Evolutionary conservation across 352 stramenopile genomes (phyloP).

Genomic region (Pythium rhizo-oryzae): DNA sequence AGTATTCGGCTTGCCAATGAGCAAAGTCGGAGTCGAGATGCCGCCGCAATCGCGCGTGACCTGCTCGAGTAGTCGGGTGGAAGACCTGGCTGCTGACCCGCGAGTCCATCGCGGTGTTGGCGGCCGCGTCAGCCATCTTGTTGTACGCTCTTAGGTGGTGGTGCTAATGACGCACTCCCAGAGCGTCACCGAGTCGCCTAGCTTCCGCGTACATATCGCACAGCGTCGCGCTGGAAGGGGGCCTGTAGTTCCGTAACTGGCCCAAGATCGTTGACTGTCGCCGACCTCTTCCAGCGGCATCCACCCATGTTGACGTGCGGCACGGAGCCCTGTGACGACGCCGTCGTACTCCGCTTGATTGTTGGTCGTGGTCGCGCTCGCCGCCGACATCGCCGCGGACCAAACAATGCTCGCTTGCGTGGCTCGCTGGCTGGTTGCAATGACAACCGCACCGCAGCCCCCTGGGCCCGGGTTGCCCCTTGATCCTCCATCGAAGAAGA

Average conservation of each 20-base stretch:
- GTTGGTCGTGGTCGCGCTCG: constrained; percentile 11
- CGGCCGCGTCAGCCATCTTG: background rate
- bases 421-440: background rate
- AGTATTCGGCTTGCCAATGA: no score
- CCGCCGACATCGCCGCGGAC: background rate
- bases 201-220: background rate
- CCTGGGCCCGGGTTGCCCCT: constrained; percentile 10
- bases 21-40: background rate
- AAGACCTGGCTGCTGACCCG: background rate
- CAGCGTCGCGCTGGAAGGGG: no score
- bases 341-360: constrained; percentile 14
- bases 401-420: background rate
- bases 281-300: constrained; percentile 1
- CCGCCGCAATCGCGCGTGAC: background rate
- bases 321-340: background rate
- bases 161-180: no score
- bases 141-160: no score
- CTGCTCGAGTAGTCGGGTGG: background rate
- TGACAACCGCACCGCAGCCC: background rate
- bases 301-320: background rate
- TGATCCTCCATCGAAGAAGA: constrained; percentile 17
- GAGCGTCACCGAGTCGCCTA: no score
- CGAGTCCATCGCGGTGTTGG: constrained; percentile 5
- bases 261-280: background rate
- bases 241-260: no score